Conservation (phyloP, 2,329 filamentous ascomycete genomes). For the Beauveria brongniartii region DNA sequence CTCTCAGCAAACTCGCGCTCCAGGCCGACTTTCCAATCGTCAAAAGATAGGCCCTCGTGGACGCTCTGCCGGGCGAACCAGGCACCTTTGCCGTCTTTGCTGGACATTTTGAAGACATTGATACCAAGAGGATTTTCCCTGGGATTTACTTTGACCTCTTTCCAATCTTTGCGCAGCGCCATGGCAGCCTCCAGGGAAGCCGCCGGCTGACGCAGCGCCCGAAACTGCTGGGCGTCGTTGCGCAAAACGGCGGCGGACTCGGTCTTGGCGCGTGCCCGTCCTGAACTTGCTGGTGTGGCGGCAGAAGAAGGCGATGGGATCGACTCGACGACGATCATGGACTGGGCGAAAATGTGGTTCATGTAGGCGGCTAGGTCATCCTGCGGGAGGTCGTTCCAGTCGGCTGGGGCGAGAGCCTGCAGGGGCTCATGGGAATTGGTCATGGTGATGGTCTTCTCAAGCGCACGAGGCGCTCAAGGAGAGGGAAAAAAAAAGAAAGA, state of each 20-base stretch:
- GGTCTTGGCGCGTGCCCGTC: conserved; percentile 42
- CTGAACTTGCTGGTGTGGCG: conserved; percentile 32
- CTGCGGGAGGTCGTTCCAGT: conserved; percentile 39
- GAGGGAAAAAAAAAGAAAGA: too few relatives aligned
- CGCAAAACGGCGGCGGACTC: conserved; percentile 43
- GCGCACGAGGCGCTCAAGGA: neutral
- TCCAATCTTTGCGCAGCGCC: conserved; percentile 75
- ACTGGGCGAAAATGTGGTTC: conserved; percentile 53
- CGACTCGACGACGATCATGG: conserved; percentile 67
- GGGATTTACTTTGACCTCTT: conserved; percentile 64
- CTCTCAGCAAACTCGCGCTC: conserved; percentile 73
- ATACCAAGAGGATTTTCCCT: conserved; percentile 71
- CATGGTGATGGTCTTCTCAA: conserved; percentile 30
- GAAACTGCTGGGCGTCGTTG: conserved; percentile 44
- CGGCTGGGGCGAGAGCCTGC: conserved; percentile 45
- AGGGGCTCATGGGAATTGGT: conserved; percentile 51
- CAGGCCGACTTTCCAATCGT: conserved; percentile 69
- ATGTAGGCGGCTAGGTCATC: conserved; percentile 47
- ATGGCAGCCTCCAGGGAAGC: conserved; percentile 40
- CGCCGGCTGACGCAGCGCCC: conserved; percentile 30
- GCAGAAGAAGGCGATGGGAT: conserved; percentile 44
- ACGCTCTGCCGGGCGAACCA: conserved; percentile 87
- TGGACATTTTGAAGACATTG: conserved; percentile 68
- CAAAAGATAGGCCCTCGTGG: conserved; percentile 70
- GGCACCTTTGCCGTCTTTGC: conserved; percentile 72